Conservation (phyloP, 129 eudicot species). For the Centella asiatica region DNA sequence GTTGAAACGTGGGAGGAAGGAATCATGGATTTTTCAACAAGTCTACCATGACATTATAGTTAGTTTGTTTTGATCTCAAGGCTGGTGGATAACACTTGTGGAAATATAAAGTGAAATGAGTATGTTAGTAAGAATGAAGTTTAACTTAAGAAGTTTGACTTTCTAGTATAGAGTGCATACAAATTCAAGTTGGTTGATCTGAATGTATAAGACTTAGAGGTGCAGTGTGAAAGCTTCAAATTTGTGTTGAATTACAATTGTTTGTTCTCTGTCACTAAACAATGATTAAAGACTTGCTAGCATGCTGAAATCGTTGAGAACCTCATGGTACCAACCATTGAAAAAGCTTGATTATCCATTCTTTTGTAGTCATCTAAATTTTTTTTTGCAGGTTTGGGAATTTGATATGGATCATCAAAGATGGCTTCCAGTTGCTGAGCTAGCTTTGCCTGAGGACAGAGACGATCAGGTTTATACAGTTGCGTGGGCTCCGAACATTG, state of each 20-base stretch:
- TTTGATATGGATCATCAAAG: slow-evolving; percentile 96
- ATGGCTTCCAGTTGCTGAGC: slow-evolving; percentile 99
- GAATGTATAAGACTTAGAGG: background rate
- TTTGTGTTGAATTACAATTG: background rate
- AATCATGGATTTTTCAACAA: no score
- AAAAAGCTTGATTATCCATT: background rate
- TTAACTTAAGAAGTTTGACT: background rate
- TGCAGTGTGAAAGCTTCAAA: background rate
- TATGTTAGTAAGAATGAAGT: background rate
- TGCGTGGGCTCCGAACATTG: slow-evolving; percentile 94
- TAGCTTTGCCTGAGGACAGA: slow-evolving; percentile 60
- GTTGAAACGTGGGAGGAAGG: background rate
- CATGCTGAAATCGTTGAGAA: background rate
- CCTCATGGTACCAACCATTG: background rate
- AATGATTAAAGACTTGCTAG: background rate
- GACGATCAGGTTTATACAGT: slow-evolving; percentile 59
- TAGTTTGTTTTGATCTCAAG: no score
- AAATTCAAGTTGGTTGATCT: background rate
- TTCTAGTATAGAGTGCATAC: background rate
- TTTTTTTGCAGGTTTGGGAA: slow-evolving; percentile 82
- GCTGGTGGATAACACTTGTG: no score
- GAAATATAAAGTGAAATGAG: background rate
- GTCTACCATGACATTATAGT: no score
- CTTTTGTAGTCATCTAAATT: slow-evolving; percentile 5
- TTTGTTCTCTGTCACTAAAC: background rate